Evolutionary conservation across 345 rosid species (phyloP), one percentile per base, ranked within the genome.

Genomic region (Anastatica hierochuntica): DNA sequence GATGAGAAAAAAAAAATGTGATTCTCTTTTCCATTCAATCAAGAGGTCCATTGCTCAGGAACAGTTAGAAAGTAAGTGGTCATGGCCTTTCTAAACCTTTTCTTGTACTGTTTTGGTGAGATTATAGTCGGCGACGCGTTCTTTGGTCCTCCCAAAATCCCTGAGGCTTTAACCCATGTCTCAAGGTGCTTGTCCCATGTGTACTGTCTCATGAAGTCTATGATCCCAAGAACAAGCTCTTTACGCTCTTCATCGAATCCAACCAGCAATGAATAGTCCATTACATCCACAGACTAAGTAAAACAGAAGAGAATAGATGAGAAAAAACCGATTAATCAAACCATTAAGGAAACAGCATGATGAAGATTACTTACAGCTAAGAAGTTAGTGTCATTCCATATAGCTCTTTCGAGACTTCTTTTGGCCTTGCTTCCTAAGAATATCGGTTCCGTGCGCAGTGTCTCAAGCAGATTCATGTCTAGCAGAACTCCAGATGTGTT

Each of bases 131-230:
- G 97, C 17, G 95, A 49, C 33, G 81, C 87, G 52, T 88, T 83
- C 70, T 72, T 94, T 0, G 69, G 76, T 39, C 99, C 99, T 2
- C 99, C 99, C 7, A 94, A 80, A 38, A 88, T 81, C 20, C 95
- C 95, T 1, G 90, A 67, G 10, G 94, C 85, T 72, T 94, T 94
- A 2, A 94, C 89, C 99, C 94, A 88, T 8, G 99, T 85, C 82
- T 94, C 99, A 62, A 94, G 72, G 33, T 94, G 97, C 76, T 94
- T 94, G 73, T 94, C 99, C 99, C 99, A 94, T 47, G 99, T 94
- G 70, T 94, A 94, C 53, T 94, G 95, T 76, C 99, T 80, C 85
- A 88, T 77, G 84, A 77, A 88, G 75, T 94, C 99, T 8, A 94
- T 94, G 60, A 94, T 94, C 31, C 99, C 99, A 42, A 94, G 45